These are phyloP conservation scores for Paraconiothyrium sp. DNA, from an alignment of 2,329 filamentous ascomycete species.

Conservation along the genomic window DNA sequence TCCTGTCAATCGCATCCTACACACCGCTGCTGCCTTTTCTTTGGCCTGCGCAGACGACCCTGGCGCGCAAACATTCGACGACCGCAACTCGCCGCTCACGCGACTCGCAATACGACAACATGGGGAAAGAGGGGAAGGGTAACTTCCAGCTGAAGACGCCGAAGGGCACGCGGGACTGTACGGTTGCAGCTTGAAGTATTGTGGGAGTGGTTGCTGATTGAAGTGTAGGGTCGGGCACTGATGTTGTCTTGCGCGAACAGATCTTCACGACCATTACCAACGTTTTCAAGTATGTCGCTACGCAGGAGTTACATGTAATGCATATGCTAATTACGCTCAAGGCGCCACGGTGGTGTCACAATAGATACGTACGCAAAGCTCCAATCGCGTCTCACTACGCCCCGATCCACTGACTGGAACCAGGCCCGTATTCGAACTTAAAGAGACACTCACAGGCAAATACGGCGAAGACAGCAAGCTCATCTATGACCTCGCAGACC, in stretches of 20 bases:
- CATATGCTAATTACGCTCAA: slow-evolving; percentile 79
- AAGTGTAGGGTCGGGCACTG: slow-evolving; percentile 40
- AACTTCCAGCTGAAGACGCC: slow-evolving; percentile 82
- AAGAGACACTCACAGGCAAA: slow-evolving; percentile 86
- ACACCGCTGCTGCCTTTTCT: slow-evolving; percentile 27
- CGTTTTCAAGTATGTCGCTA: slow-evolving; percentile 61
- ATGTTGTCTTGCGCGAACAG: slow-evolving; percentile 48
- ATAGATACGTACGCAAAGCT: slow-evolving; percentile 64
- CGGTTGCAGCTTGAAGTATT: slow-evolving; percentile 65
- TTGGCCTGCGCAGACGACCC: slow-evolving; percentile 20
- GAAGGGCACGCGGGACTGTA: slow-evolving; percentile 90
- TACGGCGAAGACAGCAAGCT: slow-evolving; percentile 93
- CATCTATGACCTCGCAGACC: slow-evolving; percentile 89
- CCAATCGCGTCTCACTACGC: background rate
- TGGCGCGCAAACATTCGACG: slow-evolving; percentile 19
- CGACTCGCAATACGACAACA: slow-evolving; percentile 41
- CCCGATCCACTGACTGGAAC: slow-evolving; percentile 18
- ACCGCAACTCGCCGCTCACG: slow-evolving; percentile 19
- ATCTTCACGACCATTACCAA: slow-evolving; percentile 47
- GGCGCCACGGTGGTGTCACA: slow-evolving; percentile 55
- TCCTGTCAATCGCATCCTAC: slow-evolving; percentile 6
- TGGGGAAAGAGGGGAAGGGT: slow-evolving; percentile 57
- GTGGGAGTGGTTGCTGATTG: slow-evolving; percentile 58
- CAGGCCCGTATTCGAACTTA: slow-evolving; percentile 80
- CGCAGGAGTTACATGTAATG: slow-evolving; percentile 82